Percentiles rank a stretch among this genome's conserved stretches.
Conservation (phyloP, 805 yeast species). For the Wickerhamiella azyma region DNA sequence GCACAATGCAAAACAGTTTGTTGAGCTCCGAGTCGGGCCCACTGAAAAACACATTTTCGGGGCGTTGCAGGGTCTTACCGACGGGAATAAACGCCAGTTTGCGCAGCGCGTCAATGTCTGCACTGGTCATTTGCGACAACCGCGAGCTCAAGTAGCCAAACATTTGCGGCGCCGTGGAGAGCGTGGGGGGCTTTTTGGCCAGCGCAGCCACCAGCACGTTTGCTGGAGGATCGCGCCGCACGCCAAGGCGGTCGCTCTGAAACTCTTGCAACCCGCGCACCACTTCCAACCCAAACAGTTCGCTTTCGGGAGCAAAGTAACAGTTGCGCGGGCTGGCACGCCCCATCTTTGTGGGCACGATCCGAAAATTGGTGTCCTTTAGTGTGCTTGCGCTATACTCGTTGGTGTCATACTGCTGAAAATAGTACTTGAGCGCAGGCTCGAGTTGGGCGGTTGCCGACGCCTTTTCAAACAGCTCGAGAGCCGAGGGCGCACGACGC, state of each 20-base stretch:
- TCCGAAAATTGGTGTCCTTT: not conserved
- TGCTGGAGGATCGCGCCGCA: constrained; percentile 20
- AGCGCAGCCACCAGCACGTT: constrained; percentile 15
- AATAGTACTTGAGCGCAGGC: constrained; percentile 22
- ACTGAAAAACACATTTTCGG: constrained; percentile 18
- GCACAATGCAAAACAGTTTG: constrained; percentile 11
- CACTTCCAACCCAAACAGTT: constrained; percentile 23
- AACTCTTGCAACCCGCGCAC: constrained; percentile 16
- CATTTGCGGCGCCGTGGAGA: not conserved
- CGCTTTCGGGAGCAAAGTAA: constrained; percentile 17
- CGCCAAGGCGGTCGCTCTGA: constrained; percentile 24
- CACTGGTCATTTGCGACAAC: constrained; percentile 14
- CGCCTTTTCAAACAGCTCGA: constrained; percentile 17
- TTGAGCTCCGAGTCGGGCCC: constrained; percentile 11
- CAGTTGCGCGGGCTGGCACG: constrained; percentile 18
- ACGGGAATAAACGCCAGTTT: constrained; percentile 22
- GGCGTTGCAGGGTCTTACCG: constrained; percentile 13
- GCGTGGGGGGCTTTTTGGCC: constrained; percentile 16
- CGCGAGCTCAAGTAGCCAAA: constrained; percentile 23
- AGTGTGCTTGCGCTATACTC: constrained; percentile 12
- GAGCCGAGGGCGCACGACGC: constrained; percentile 18
- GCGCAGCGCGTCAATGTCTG: constrained; percentile 15
- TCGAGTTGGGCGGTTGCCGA: constrained; percentile 9
- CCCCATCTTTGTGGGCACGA: constrained; percentile 17
- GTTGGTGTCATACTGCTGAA: constrained; percentile 18